Evolutionary conservation across 2,329 filamentous ascomycete species (phyloP), one percentile per base, ranked within the genome.

Genomic region (Diaporthe helianthi): DNA sequence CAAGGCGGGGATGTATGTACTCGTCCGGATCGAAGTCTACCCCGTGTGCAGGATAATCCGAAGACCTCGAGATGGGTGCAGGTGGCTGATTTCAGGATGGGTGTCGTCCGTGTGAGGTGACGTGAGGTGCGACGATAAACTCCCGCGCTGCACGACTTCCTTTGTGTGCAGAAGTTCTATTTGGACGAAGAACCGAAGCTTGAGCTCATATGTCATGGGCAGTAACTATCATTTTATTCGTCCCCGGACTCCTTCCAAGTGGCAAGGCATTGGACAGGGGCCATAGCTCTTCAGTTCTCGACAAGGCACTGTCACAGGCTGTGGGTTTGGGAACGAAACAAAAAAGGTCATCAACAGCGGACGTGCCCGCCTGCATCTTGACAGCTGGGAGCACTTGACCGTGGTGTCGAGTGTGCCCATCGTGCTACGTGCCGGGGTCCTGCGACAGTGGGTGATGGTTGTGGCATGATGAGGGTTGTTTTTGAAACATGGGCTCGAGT

Each of bases 341-440:
- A 41, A 64, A 22, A 9, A 8, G 22, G 8, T n/a, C 17, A 2
- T 13, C 52, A 24, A 6, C 41, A 47, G 41, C 26, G 41, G 41
- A 26, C 41, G 41, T 61, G 55, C 26, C 41, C 38, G 41, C 38
- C 12, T 47, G 38, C 55, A 36, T 55, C 9, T 60, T 60, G 54
- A 44, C 54, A 60, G 53, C 33, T 15, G 5, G 13, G 31, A 10
- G 31, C 36, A 13, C n/a, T n/a, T n/a, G n/a, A n/a, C n/a, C n/a
- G n/a, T 2, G 13, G n/a, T 64, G 66, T 51, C 46, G 55, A 55
- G 31, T 17, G n/a, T 12, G 41, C 7, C 5, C 24, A 63, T 68
- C 46, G 65, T 65, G 38, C 67, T 46, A 68, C 65, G 41, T 49
- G n/a, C 67, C 54, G 38, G 67, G 67, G 55, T 64, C 26, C 63